These are phyloP conservation scores for Linnemannia hyalina DNA, from an alignment of 192 early-diverging fungal genomes.

Conservation along the genomic window DNA sequence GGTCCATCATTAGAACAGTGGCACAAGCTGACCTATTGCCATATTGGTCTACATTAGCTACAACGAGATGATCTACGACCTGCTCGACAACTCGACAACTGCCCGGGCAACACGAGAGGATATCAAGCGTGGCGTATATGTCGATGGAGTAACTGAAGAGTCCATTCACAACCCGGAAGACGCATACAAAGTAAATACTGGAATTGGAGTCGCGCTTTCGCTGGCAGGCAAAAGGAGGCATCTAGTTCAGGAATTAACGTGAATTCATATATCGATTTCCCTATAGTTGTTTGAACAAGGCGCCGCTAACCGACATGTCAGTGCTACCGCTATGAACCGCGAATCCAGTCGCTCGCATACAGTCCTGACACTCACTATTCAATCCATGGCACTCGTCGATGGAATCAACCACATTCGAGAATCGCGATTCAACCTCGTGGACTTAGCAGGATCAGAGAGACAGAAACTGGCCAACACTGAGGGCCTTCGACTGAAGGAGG, in stretches of 20 bases:
- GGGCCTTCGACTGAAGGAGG: constrained; percentile 79
- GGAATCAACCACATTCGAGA: constrained; percentile 73
- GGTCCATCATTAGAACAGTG: neutral
- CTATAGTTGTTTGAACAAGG: constrained; percentile 71
- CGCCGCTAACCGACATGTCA: constrained; percentile 76
- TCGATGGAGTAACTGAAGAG: constrained; percentile 75
- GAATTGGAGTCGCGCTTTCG: neutral
- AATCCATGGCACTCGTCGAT: constrained; percentile 66
- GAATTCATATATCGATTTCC: neutral
- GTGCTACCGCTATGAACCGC: constrained; percentile 87
- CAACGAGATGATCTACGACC: constrained; percentile 92
- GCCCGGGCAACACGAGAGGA: constrained; percentile 73
- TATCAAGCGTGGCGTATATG: constrained; percentile 75
- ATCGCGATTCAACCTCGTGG: constrained; percentile 81
- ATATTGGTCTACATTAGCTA: constrained; percentile 58
- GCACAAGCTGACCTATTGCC: neutral
- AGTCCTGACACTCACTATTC: constrained; percentile 82
- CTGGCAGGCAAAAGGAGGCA: no score
- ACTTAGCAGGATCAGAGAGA: constrained; percentile 83
- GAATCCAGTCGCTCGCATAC: constrained; percentile 86
- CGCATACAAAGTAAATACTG: constrained; percentile 62
- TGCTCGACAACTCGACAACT: constrained; percentile 77
- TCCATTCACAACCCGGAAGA: constrained; percentile 71
- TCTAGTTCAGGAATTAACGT: neutral
- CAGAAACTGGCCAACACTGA: constrained; percentile 75